Evolutionary conservation across 176 grass and related monocot genomes (phyloP).

Genomic region (Ananas comosus): DNA sequence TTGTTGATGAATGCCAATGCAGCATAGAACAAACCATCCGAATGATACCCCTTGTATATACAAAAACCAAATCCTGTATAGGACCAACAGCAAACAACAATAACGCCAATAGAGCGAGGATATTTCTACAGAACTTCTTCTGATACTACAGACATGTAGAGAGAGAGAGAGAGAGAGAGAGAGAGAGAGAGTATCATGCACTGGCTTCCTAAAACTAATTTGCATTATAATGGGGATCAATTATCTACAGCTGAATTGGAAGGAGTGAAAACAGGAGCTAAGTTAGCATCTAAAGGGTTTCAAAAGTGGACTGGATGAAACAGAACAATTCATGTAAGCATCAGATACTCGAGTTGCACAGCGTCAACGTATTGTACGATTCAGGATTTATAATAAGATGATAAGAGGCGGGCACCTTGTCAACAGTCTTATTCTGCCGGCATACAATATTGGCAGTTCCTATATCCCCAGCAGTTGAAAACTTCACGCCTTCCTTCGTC

Average conservation of each 20-base stretch:
- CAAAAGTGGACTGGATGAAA: too few species aligned
- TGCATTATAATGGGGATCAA: too few species aligned
- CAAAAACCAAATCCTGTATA: neutral
- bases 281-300: too few species aligned
- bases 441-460: constrained; percentile 34
- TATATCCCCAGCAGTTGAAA: constrained; percentile 32
- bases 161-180: too few species aligned
- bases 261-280: too few species aligned
- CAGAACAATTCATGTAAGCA: too few species aligned
- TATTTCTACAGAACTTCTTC: neutral
- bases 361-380: too few species aligned
- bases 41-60: neutral
- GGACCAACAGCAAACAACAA: neutral
- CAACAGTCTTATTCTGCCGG: constrained; percentile 28
- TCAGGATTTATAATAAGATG: neutral
- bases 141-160: too few species aligned
- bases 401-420: constrained; percentile 8
- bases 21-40: neutral
- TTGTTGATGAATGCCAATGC: neutral
- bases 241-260: too few species aligned
- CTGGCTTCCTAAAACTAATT: too few species aligned
- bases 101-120: neutral
- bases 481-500: constrained; percentile 42
- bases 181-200: too few species aligned
- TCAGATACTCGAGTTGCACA: too few species aligned